Base-by-base conservation (phyloP, 2,329 filamentous ascomycete genomes). In the Botrytis paeoniae region DNA sequence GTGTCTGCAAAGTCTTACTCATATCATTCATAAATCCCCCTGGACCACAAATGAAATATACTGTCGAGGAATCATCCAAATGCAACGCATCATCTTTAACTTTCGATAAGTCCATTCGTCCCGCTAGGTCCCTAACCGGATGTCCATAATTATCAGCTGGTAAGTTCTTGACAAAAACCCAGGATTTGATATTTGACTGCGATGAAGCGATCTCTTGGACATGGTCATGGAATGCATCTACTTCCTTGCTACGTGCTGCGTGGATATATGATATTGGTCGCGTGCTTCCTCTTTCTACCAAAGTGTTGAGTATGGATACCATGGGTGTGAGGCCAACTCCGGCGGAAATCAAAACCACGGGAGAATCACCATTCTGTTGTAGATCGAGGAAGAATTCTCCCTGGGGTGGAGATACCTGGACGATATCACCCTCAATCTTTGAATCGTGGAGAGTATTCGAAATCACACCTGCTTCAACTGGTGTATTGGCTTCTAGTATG, bases 321-420 rank as follows among this genome's bases (percentile, higher is more conserved):
- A 93, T 84, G 43, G 90, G 89, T 10, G 91, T 92, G 69, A 91
- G 84, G 35, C 91, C 91, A 8, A 93, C 89, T 32, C 91, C 91
- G 1, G 89, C 89, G 0, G 89, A 91, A 64, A 93, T 84, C 61
- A 93, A 84, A 2, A 92, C 90, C 0, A 92, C 81, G 8, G 91
- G 91, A 25, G 83, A 83, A 14, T 82, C 80, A 51, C 79, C 75
- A 12, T 79, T 79, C 41, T 84, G 81, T 25, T 82, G 77, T 0
- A 83, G 80, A 76, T 91, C 86, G 62, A 90, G 84, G 81, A 85
- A 89, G 84, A 93, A 93, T 74, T 89, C 87, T 73, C 88, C 88
- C 68, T 84, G 83, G 1, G 88, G 88, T 73, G 87, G 84, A 72
- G 87, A 88, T 41, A 89, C 80, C 78, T 88, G 85, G 60, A 90